Percentiles rank a stretch among this genome's conserved stretches.
These are phyloP conservation scores for Trypanosoma rangeli DNA, from an alignment of 208 protist species.

Conservation along the genomic window DNA sequence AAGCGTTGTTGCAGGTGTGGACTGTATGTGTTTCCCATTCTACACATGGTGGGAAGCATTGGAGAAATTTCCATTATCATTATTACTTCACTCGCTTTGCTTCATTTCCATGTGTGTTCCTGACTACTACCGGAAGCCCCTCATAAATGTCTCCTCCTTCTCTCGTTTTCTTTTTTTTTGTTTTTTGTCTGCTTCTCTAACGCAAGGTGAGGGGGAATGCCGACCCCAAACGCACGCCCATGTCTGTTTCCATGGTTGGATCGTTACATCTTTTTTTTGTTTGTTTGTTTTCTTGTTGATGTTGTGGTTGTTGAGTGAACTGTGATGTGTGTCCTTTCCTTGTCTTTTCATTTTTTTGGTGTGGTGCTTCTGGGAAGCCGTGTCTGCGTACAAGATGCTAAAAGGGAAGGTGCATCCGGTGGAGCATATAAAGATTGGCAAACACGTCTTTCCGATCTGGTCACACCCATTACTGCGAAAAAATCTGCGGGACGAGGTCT, in stretches of 20 bases:
- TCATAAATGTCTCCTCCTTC: no score
- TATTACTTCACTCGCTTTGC: background rate
- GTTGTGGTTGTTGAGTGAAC: background rate
- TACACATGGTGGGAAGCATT: background rate
- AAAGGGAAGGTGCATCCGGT: background rate
- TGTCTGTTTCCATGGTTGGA: background rate
- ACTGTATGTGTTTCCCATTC: background rate
- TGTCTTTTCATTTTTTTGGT: constrained; percentile 14
- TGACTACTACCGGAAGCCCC: background rate
- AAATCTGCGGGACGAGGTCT: constrained; percentile 22
- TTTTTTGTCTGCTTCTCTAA: background rate
- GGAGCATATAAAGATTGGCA: constrained; percentile 37
- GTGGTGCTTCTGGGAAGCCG: background rate
- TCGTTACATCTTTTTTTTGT: background rate
- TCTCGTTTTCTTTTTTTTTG: background rate
- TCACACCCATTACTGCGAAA: constrained; percentile 71
- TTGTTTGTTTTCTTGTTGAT: background rate
- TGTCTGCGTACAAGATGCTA: background rate
- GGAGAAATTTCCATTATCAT: background rate
- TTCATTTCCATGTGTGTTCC: background rate
- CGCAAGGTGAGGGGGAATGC: no score
- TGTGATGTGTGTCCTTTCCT: background rate
- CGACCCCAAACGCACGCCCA: background rate
- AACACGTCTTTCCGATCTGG: constrained; percentile 63
- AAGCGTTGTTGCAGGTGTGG: no score